A percentile compares a stretch with the other conserved stretches of the same genome.
phyloP scores from a whole-genome alignment of 495 filamentous ascomycete species.

The Penicillium atrosanguineum region DNA sequence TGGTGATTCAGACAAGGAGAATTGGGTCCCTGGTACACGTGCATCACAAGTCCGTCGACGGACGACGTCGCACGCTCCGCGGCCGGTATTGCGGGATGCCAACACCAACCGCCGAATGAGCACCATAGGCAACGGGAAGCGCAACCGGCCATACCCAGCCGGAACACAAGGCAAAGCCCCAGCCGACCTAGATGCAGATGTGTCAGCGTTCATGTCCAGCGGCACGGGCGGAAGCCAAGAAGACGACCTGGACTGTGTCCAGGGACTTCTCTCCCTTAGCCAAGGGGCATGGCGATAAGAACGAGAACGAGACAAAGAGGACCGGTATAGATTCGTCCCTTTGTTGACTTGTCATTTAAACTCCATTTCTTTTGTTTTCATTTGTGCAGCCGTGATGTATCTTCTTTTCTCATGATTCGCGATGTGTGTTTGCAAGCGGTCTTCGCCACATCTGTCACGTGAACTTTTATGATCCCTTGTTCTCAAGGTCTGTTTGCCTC shows the following conservation, averaged over 20 bases:
- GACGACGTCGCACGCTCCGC: constrained; percentile 31
- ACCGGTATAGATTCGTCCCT: neutral
- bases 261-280: constrained; percentile 72
- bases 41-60: constrained; percentile 38
- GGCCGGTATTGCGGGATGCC: constrained; percentile 49
- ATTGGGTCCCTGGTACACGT: constrained; percentile 67
- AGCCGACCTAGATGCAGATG: constrained; percentile 51
- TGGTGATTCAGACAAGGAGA: constrained; percentile 91
- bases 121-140: constrained; percentile 32
- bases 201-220: constrained; percentile 66
- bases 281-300: constrained; percentile 58
- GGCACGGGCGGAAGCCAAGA: constrained; percentile 58
- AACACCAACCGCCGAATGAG: constrained; percentile 29
- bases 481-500: constrained; percentile 12
- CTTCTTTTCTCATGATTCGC: constrained; percentile 25
- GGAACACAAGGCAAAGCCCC: constrained; percentile 27
- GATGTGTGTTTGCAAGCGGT: constrained; percentile 39
- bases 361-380: constrained; percentile 26
- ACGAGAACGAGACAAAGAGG: neutral
- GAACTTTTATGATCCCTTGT: constrained; percentile 26
- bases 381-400: constrained; percentile 21
- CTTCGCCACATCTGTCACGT: constrained; percentile 31
- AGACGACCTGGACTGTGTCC: constrained; percentile 75
- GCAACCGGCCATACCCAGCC: constrained; percentile 33
- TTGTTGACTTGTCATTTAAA: constrained; percentile 5